Conservation (phyloP, 441 rosid genomes). For the Jatropha multifida region DNA sequence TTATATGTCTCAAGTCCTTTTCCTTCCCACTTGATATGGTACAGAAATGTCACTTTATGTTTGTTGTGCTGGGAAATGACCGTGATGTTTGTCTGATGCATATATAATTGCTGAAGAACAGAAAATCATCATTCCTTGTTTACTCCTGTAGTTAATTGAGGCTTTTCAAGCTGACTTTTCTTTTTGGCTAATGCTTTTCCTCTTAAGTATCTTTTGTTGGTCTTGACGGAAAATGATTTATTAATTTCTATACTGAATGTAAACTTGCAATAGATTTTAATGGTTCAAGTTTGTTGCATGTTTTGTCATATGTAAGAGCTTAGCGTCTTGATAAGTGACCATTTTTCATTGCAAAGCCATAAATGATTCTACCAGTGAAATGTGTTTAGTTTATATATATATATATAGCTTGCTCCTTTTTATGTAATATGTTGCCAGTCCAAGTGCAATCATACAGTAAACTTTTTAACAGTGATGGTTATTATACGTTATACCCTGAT, state of each 20-base stretch:
- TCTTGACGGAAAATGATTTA: neutral
- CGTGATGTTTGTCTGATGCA: neutral
- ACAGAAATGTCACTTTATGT: constrained; percentile 5
- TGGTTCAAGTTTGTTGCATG: neutral
- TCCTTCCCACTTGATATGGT: neutral
- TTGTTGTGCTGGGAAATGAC: neutral
- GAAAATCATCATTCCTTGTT: neutral
- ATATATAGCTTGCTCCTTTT: constrained; percentile 1
- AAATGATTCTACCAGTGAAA: neutral
- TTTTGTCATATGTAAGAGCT: neutral
- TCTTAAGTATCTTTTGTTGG: neutral
- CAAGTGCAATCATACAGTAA: neutral
- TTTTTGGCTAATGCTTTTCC: neutral
- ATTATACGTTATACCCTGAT: constrained; percentile 4
- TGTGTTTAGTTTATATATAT: neutral
- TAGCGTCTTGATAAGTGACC: neutral
- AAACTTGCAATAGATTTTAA: neutral
- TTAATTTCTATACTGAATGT: neutral
- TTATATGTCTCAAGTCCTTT: neutral
- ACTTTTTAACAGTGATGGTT: constrained; percentile 2
- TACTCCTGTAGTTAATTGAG: neutral
- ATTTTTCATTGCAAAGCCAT: constrained; percentile 1
- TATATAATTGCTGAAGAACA: constrained; percentile 3
- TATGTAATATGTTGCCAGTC: neutral
- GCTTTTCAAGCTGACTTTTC: neutral